Evolutionary conservation across 2,329 filamentous ascomycete genomes (phyloP).

Genomic region (Clonostachys sp.): DNA sequence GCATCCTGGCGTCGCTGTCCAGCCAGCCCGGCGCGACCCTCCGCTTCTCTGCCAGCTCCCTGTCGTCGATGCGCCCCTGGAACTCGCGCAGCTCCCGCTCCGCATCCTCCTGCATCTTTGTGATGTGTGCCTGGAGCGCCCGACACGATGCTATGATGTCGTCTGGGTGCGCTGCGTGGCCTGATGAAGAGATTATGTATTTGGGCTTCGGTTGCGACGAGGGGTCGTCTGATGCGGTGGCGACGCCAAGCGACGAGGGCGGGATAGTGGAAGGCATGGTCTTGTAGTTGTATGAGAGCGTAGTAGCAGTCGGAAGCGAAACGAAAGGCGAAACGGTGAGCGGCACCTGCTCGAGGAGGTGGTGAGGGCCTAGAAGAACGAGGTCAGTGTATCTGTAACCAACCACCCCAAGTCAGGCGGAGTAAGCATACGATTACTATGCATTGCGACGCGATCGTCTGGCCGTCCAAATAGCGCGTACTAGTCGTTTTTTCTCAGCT

Average conservation of each 20-base stretch:
- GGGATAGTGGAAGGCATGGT: slow-evolving; percentile 83
- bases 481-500: too few species aligned
- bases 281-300: slow-evolving; percentile 94
- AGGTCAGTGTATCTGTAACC: background rate
- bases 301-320: slow-evolving; percentile 81
- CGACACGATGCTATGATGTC: slow-evolving; percentile 80
- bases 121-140: slow-evolving; percentile 71
- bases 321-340: slow-evolving; percentile 94
- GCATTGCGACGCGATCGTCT: slow-evolving; percentile 7
- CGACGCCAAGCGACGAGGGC: slow-evolving; percentile 25
- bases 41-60: slow-evolving; percentile 75
- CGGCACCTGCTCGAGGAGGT: slow-evolving; percentile 85
- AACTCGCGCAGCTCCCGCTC: slow-evolving; percentile 64
- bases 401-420: too few species aligned
- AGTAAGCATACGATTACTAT: slow-evolving; percentile 6
- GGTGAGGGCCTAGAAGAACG: slow-evolving; percentile 63
- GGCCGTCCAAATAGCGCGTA: too few species aligned
- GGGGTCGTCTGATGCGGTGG: slow-evolving; percentile 25
- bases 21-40: slow-evolving; percentile 77
- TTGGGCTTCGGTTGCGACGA: slow-evolving; percentile 44
- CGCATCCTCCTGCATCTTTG: slow-evolving; percentile 63
- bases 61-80: slow-evolving; percentile 58
- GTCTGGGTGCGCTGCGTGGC: slow-evolving; percentile 80
- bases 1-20: slow-evolving; percentile 65
- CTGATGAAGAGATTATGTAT: slow-evolving; percentile 75